Evolutionary conservation across 805 yeast genomes (phyloP), one percentile per base, ranked within the genome.

Genomic region (Kazachstania kunashirensis): DNA sequence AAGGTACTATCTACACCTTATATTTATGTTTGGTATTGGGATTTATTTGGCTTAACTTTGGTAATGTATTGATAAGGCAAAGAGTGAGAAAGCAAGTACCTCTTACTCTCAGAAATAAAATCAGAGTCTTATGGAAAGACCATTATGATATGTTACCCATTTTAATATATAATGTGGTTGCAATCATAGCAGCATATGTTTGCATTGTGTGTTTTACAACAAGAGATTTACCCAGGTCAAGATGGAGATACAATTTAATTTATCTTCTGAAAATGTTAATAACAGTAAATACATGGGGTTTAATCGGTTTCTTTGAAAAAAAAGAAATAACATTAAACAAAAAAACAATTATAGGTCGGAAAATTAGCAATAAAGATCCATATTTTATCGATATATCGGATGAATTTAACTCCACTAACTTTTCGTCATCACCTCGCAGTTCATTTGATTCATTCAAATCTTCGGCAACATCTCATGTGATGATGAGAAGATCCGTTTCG

Each of bases 211-310:
- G 37, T 29, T 37, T 48, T 24, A 39, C 45, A 2, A 36, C 39
- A 1, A 24, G 29, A 21, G 29, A 40, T 3, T 14, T 18, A 10
- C 24, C 36, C 6, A 30, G 20, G 3, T 32, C 24, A 20, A 40
- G 44, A 30, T 57, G 63, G 62, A 45, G 48, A 38, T 47, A 37
- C 26, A 43, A 41, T 29, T 29, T 52, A 2, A 26, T 51, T 10
- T 38, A 47, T 16, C 50, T 55, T 19, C 24, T 53, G 13, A 48
- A 48, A 29, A 21, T 58, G 10, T 38, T 56, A 6, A 46, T 58
- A 10, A 53, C 59, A 6, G 55, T 55, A 5, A 58, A 54, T 37
- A 42, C 50, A 8, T 58, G 63, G 63, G 55, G 59, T 7, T 41
- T 58, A n/a, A 47, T 58, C 17, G 52, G 52, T 17, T 50, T 49